Evolutionary conservation across 2,329 filamentous ascomycete species (phyloP).

Genomic region (Paecilomyces dactylethromorphus): DNA sequence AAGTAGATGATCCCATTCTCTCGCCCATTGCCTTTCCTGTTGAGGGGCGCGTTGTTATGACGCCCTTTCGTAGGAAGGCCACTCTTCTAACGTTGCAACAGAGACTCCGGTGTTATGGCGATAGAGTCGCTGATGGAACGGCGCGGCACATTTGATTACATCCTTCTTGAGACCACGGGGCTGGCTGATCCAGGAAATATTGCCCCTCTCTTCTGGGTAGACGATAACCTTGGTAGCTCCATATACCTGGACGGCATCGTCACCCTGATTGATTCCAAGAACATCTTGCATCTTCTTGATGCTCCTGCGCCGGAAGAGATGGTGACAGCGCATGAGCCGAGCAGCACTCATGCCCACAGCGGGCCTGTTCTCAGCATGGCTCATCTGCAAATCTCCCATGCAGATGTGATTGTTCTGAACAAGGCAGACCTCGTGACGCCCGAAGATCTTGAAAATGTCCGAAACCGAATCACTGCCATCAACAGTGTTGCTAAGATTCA

Average conservation of each 20-base stretch:
- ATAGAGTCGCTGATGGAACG: slow-evolving; percentile 95
- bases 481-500: slow-evolving; percentile 84
- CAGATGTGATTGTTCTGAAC: slow-evolving; percentile 91
- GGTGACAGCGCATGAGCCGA: slow-evolving; percentile 32
- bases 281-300: slow-evolving; percentile 75
- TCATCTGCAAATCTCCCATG: slow-evolving; percentile 93
- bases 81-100: slow-evolving; percentile 25
- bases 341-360: slow-evolving; percentile 26
- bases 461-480: slow-evolving; percentile 69
- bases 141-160: slow-evolving; percentile 92
- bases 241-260: slow-evolving; percentile 98
- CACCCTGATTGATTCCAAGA: slow-evolving; percentile 91
- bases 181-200: slow-evolving; percentile 93
- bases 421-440: slow-evolving; percentile 77
- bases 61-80: not conserved
- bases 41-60: not conserved
- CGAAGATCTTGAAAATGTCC: slow-evolving; percentile 63
- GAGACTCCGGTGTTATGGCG: slow-evolving; percentile 85
- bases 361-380: slow-evolving; percentile 79
- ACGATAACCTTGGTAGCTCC: slow-evolving; percentile 87
- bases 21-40: not conserved
- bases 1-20: slow-evolving; percentile 54
- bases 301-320: slow-evolving; percentile 47
- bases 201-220: slow-evolving; percentile 94
- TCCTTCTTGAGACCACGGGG: slow-evolving; percentile 91